phyloP scores from a whole-genome alignment of 177 flowering plant species.

The Vitis hybrid region DNA sequence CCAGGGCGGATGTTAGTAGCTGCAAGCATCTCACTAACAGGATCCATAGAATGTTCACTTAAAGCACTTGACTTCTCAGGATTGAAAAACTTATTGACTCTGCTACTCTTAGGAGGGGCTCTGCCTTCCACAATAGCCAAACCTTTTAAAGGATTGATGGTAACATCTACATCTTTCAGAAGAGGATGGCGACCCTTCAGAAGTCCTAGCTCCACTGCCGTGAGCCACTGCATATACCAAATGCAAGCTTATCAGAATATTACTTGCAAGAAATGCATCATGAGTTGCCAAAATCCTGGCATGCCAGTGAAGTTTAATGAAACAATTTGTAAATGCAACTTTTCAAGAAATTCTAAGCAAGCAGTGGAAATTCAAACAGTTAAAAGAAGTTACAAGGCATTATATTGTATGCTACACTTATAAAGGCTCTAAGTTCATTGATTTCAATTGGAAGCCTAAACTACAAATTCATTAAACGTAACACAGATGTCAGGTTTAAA shows the following conservation, averaged over 20 bases:
- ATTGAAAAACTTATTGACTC: conserved; percentile 28
- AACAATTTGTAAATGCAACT: no score
- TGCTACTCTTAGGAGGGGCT: conserved; percentile 25
- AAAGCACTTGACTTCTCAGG: conserved; percentile 20
- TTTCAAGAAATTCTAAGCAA: no score
- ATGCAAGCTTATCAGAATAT: conserved; percentile 16
- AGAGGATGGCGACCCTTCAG: conserved; percentile 97
- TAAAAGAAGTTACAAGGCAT: neutral
- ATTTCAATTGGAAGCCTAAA: neutral
- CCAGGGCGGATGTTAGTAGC: conserved; percentile 13
- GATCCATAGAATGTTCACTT: conserved; percentile 29
- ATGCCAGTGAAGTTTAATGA: no score
- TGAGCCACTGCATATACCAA: conserved; percentile 72
- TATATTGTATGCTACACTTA: neutral
- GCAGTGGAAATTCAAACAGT: no score
- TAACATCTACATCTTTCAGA: conserved; percentile 74
- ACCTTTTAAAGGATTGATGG: conserved; percentile 69
- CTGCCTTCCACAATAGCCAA: conserved; percentile 45
- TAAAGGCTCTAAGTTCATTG: neutral
- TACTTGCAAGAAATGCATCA: conserved; percentile 4
- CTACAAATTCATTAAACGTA: neutral
- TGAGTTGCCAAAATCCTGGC: no score
- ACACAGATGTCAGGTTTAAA: neutral
- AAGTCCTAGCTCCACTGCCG: conserved; percentile 96
- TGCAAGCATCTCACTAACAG: conserved; percentile 22